Percentiles rank a stretch among this genome's conserved stretches.
Evolutionary conservation across 1,139 yeast genomes (phyloP).

Genomic region (Candida pseudoviswanathii): DNA sequence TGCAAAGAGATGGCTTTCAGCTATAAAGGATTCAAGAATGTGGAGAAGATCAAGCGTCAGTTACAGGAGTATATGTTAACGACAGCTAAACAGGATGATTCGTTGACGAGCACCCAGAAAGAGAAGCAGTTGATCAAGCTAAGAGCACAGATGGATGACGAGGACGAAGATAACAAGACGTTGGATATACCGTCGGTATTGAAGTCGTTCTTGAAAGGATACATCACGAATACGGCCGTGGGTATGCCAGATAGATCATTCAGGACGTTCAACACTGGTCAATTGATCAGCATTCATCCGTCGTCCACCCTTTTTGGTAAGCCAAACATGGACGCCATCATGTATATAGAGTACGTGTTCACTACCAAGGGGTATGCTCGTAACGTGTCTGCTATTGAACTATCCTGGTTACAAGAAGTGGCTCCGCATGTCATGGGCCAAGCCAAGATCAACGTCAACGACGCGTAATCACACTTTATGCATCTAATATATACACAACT

Average conservation of each 20-base stretch:
- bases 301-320: constrained; percentile 86
- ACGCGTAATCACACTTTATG: neutral
- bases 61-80: constrained; percentile 68
- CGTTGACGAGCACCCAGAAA: constrained; percentile 28
- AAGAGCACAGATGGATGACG: constrained; percentile 29
- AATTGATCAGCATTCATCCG: constrained; percentile 85
- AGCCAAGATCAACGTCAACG: constrained; percentile 26
- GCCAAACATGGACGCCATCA: constrained; percentile 74
- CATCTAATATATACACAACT: no score
- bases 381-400: constrained; percentile 78
- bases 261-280: constrained; percentile 80
- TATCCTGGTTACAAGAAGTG: constrained; percentile 83
- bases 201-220: constrained; percentile 82
- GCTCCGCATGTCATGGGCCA: constrained; percentile 70
- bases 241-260: constrained; percentile 95
- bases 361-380: constrained; percentile 94
- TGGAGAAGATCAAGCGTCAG: constrained; percentile 73
- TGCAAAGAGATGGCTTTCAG: constrained; percentile 78
- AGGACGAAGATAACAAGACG: constrained; percentile 24
- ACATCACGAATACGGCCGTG: constrained; percentile 81
- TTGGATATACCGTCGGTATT: constrained; percentile 62
- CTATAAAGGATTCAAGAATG: constrained; percentile 79
- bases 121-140: constrained; percentile 30
- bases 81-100: constrained; percentile 43
- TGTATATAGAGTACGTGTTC: constrained; percentile 93